Percentiles rank a stretch among this genome's conserved stretches.
Conservation (phyloP, 2,329 filamentous ascomycete species). For the Drechslera avenae region DNA sequence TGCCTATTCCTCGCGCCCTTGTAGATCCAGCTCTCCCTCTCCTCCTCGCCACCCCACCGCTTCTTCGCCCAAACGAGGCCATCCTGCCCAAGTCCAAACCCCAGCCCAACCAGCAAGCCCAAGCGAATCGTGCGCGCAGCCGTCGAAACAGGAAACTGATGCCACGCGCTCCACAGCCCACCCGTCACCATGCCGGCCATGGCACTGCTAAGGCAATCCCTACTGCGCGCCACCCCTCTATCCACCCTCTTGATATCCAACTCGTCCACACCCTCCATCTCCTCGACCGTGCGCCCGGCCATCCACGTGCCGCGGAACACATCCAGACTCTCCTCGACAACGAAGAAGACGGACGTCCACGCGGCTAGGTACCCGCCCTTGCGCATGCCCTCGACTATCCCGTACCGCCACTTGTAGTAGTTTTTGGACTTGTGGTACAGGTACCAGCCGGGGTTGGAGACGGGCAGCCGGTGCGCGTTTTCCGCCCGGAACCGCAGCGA, state of each 20-base stretch:
- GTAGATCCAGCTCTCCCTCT: constrained; percentile 51
- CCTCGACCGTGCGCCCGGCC: constrained; percentile 49
- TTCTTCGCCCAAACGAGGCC: constrained; percentile 70
- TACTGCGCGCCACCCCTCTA: constrained; percentile 43
- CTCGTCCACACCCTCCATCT: constrained; percentile 47
- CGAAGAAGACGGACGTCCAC: constrained; percentile 77
- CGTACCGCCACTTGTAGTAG: constrained; percentile 81
- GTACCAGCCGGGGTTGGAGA: constrained; percentile 85
- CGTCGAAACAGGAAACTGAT: constrained; percentile 74
- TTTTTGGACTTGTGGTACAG: constrained; percentile 99
- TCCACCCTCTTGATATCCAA: constrained; percentile 37
- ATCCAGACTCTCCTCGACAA: constrained; percentile 85
- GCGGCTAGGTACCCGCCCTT: constrained; percentile 73
- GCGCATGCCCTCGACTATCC: constrained; percentile 75
- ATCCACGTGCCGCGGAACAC: constrained; percentile 58
- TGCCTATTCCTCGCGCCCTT: constrained; percentile 45
- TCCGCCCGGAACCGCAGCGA: constrained; percentile 90
- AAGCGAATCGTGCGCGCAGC: constrained; percentile 70
- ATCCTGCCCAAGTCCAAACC: constrained; percentile 83
- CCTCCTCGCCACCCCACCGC: constrained; percentile 62
- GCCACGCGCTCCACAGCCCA: constrained; percentile 84
- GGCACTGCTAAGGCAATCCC: constrained; percentile 79
- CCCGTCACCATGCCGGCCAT: constrained; percentile 83
- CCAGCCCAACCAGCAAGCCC: constrained; percentile 77
- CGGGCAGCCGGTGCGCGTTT: constrained; percentile 91